Percentiles rank a stretch among this genome's conserved stretches.
phyloP scores from a whole-genome alignment of 768 basidiomycete genomes.

The Gloeopeniophorella convolvens region DNA sequence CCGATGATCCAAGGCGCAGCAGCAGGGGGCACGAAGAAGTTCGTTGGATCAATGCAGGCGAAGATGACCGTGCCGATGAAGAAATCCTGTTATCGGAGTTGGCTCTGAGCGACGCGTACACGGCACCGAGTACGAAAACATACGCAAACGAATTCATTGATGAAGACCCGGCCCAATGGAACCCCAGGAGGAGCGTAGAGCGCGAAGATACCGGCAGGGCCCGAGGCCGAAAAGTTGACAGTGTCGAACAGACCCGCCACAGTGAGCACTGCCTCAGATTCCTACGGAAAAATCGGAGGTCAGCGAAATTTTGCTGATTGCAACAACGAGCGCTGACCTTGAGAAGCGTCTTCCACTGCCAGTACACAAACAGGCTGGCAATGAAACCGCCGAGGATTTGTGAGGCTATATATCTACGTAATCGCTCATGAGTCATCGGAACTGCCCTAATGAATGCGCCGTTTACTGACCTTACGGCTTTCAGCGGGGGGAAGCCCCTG shows the following conservation, averaged over 20 bases:
- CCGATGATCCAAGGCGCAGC: conserved; percentile 24
- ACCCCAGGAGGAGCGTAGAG: conserved; percentile 30
- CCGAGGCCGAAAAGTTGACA: conserved; percentile 31
- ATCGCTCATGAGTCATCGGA: neutral
- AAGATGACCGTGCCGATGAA: conserved; percentile 24
- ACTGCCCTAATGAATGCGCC: neutral
- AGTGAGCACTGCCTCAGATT: conserved; percentile 27
- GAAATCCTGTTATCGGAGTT: conserved; percentile 19
- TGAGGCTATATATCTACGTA: conserved; percentile 26
- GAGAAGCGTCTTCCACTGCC: conserved; percentile 23
- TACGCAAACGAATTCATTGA: conserved; percentile 37
- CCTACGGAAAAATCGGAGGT: conserved; percentile 9
- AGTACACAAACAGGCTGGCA: conserved; percentile 27
- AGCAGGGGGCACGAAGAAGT: conserved; percentile 25
- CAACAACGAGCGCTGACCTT: conserved; percentile 8
- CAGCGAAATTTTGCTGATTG: neutral
- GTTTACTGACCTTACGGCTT: conserved; percentile 41
- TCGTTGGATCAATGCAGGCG: conserved; percentile 25
- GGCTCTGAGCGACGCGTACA: neutral
- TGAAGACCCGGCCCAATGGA: conserved; percentile 29
- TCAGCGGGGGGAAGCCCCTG: conserved; percentile 47
- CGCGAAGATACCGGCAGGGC: conserved; percentile 35
- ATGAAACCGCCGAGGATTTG: conserved; percentile 31
- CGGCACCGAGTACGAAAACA: conserved; percentile 1
- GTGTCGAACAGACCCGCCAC: conserved; percentile 26